Base-by-base conservation (phyloP, 306 rosid genomes). In the Begonia fuchsioides region DNA sequence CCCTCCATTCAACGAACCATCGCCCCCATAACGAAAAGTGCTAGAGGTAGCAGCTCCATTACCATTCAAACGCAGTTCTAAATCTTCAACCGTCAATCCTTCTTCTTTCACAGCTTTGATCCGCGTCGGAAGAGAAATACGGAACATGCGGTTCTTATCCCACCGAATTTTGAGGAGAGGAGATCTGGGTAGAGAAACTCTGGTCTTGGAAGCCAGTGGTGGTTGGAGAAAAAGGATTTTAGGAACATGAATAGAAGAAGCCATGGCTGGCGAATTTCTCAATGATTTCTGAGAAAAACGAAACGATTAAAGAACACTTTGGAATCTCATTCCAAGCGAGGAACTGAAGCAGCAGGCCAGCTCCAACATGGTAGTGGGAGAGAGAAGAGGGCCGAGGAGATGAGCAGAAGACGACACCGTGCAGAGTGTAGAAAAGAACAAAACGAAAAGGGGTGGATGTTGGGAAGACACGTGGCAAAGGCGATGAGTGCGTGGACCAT, bases 141-240 rank as follows among this genome's bases (percentile, higher is more conserved):
- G 52, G 40, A 6, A 19, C 11, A 76, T 55, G 0, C 48, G 56
- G 51, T 13, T 44, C 13, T 67, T 64, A 17, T 52, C 35, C 35
- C 35, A 26, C 35, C 35, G 35, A 26, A 26, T 26, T 26, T 26
- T 26, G 35, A 26, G 59, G 0, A 72, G 44, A 52, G 47, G 61
- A 46, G 48, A 49, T 55, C 60, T 54, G 19, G 75, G 32, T 43
- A 62, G 18, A 63, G 69, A 66, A 15, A 68, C 20, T 14, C 73
- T 72, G 3, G 71, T 83, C 58, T 61, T 73, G 26, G 67, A 62
- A 14, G 77, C 43, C 13, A 58, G 19, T 46, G 54, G 75, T 3
- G 79, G 93, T 20, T 78, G 67, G 51, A 83, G 73, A 50, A 82
- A 77, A 17, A 60, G 54, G 26, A 84, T 76, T n/a, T 77, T 80